Evolutionary conservation across 805 yeast genomes (phyloP).

Genomic region (Wickerhamiella nectarea): DNA sequence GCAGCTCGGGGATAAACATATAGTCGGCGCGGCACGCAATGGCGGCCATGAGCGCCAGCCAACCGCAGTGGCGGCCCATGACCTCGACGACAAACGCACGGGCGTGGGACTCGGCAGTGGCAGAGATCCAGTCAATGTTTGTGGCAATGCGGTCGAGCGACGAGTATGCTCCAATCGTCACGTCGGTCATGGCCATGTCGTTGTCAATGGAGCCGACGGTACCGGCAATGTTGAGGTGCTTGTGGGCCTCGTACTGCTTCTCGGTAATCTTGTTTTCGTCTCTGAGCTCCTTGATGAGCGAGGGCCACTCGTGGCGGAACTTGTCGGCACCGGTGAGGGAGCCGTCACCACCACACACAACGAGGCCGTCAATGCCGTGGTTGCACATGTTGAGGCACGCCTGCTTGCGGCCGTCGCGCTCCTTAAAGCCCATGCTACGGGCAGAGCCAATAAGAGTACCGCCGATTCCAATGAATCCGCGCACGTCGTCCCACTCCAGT

Average conservation of each 20-base stretch:
- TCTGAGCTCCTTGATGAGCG: slow-evolving; percentile 59
- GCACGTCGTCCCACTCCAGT: slow-evolving; percentile 86
- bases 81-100: slow-evolving; percentile 97
- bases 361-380: slow-evolving; percentile 84
- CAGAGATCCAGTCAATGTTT: slow-evolving; percentile 91
- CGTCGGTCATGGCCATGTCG: slow-evolving; percentile 94
- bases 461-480: slow-evolving; percentile 85
- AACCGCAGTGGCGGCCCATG: slow-evolving; percentile 99
- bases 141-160: slow-evolving; percentile 86
- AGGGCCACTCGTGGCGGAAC: slow-evolving; percentile 91
- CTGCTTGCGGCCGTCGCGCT: slow-evolving; percentile 66
- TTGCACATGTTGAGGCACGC: slow-evolving; percentile 77
- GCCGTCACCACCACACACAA: slow-evolving; percentile 98
- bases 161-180: slow-evolving; percentile 92
- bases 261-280: slow-evolving; percentile 40
- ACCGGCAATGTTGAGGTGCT: slow-evolving; percentile 76
- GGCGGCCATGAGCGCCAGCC: slow-evolving; percentile 97
- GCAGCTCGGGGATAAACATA: slow-evolving; percentile 87
- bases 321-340: slow-evolving; percentile 95
- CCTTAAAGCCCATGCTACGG: slow-evolving; percentile 71
- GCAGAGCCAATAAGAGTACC: slow-evolving; percentile 98
- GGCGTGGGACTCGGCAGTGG: slow-evolving; percentile 93
- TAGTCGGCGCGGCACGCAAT: slow-evolving; percentile 93
- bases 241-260: slow-evolving; percentile 47
- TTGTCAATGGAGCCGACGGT: slow-evolving; percentile 95